These are phyloP conservation scores for Leccinum pellstonianum DNA, from an alignment of 768 basidiomycete genomes.

Conservation along the genomic window DNA sequence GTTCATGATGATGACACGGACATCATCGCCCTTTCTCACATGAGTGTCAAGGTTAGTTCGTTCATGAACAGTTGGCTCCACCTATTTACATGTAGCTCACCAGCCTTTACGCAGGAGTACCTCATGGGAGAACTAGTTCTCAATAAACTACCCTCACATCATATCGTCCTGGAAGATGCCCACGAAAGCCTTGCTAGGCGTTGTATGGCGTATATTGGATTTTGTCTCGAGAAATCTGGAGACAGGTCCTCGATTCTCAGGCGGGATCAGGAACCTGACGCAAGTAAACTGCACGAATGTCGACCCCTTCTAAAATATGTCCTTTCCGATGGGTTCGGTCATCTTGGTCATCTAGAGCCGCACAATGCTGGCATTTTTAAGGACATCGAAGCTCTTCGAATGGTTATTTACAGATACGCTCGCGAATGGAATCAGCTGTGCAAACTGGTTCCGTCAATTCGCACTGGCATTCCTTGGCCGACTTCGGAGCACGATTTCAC, in stretches of 20 bases:
- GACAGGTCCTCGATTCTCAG: too few species aligned
- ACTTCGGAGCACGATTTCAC: slow-evolving; percentile 1
- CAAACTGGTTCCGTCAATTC: not conserved
- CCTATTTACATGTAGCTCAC: not conserved
- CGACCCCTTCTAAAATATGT: not conserved
- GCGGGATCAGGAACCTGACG: too few species aligned
- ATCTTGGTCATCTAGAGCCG: slow-evolving; percentile 1
- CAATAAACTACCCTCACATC: slow-evolving; percentile 1
- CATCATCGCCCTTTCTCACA: slow-evolving; percentile 11
- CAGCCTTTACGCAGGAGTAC: slow-evolving; percentile 6
- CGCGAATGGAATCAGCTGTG: slow-evolving; percentile 5
- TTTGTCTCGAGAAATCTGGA: slow-evolving; percentile 5
- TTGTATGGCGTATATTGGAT: slow-evolving; percentile 9
- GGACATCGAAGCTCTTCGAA: slow-evolving; percentile 3
- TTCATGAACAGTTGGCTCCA: too few species aligned
- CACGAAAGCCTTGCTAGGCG: slow-evolving; percentile 8
- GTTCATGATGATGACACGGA: slow-evolving; percentile 12
- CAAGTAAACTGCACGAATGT: too few species aligned
- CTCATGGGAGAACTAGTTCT: slow-evolving; percentile 8
- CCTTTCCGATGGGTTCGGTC: slow-evolving; percentile 9
- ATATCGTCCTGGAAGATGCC: slow-evolving; percentile 7
- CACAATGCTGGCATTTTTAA: not conserved
- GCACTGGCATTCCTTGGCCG: slow-evolving; percentile 4
- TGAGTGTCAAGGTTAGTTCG: slow-evolving; percentile 17
- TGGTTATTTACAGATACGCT: not conserved